Conservation (phyloP, 768 basidiomycete genomes). For the Gloeophyllum trabeum region DNA sequence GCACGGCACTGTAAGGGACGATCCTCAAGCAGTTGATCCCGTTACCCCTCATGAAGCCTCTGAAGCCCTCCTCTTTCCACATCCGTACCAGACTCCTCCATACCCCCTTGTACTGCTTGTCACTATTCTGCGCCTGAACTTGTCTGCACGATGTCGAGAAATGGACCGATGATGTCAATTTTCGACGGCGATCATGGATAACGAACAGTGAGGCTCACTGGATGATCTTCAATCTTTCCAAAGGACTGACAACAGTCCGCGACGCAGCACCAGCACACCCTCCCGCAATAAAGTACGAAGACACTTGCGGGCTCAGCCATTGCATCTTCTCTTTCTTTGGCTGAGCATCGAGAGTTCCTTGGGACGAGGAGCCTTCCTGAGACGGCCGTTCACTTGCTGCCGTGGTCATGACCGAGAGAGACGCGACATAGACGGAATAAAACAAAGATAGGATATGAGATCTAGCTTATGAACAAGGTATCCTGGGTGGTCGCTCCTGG, state of each 20-base stretch:
- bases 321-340: constrained; percentile 6
- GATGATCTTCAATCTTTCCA: constrained; percentile 94
- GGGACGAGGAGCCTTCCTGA: neutral
- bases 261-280: constrained; percentile 55
- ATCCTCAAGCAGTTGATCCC: constrained; percentile 68
- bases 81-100: constrained; percentile 77
- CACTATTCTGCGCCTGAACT: constrained; percentile 64
- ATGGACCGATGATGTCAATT: neutral
- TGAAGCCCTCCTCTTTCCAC: constrained; percentile 91
- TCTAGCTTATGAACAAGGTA: too few species aligned
- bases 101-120: constrained; percentile 72
- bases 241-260: constrained; percentile 83
- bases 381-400: neutral
- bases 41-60: constrained; percentile 91
- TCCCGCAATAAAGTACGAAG: constrained; percentile 43
- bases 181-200: neutral
- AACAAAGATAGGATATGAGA: neutral
- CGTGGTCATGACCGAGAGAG: neutral
- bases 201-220: constrained; percentile 43
- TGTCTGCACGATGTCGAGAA: constrained; percentile 41
- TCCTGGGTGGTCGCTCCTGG: too few species aligned
- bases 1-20: constrained; percentile 45
- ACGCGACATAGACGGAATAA: neutral
- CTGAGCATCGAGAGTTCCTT: neutral
- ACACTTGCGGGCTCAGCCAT: constrained; percentile 22